A percentile compares a stretch with the other conserved stretches of the same genome.
Conservation (phyloP, 2,329 filamentous ascomycete species). For the Albophoma yamanashiensis region DNA sequence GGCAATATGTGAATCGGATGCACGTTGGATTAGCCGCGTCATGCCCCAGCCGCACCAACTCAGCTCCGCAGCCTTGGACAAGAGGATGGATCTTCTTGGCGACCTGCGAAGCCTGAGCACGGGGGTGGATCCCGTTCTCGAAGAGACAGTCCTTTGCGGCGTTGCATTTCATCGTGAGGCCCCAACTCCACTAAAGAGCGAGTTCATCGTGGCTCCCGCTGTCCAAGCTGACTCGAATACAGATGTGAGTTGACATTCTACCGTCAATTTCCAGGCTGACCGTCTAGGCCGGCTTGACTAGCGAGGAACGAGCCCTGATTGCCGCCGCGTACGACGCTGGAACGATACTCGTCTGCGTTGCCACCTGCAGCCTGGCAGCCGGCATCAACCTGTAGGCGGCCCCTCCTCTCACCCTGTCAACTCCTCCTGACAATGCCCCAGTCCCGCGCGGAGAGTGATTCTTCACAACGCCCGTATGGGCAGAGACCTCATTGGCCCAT, state of each 20-base stretch:
- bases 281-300: slow-evolving; percentile 53
- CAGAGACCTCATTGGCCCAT: slow-evolving; percentile 62
- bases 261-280: slow-evolving; percentile 9
- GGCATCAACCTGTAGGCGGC: slow-evolving; percentile 57
- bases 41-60: slow-evolving; percentile 43
- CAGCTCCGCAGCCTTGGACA: slow-evolving; percentile 38
- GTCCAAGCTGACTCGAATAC: not conserved
- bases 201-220: not conserved
- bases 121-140: slow-evolving; percentile 55
- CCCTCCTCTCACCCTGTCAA: not conserved
- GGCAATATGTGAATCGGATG: slow-evolving; percentile 54
- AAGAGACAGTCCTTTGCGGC: slow-evolving; percentile 52
- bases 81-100: slow-evolving; percentile 51
- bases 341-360: slow-evolving; percentile 58
- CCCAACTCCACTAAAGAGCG: not conserved
- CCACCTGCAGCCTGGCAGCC: slow-evolving; percentile 70
- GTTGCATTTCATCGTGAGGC: slow-evolving; percentile 63
- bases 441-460: slow-evolving; percentile 60
- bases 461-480: slow-evolving; percentile 69
- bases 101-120: slow-evolving; percentile 55
- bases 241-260: slow-evolving; percentile 23
- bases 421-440: slow-evolving; percentile 10
- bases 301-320: slow-evolving; percentile 64
- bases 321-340: slow-evolving; percentile 61
- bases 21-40: slow-evolving; percentile 55